Evolutionary conservation across 192 early-diverging fungal species (phyloP), one percentile per base, ranked within the genome.

Genomic region (Phlyctochytrium bullatum): DNA sequence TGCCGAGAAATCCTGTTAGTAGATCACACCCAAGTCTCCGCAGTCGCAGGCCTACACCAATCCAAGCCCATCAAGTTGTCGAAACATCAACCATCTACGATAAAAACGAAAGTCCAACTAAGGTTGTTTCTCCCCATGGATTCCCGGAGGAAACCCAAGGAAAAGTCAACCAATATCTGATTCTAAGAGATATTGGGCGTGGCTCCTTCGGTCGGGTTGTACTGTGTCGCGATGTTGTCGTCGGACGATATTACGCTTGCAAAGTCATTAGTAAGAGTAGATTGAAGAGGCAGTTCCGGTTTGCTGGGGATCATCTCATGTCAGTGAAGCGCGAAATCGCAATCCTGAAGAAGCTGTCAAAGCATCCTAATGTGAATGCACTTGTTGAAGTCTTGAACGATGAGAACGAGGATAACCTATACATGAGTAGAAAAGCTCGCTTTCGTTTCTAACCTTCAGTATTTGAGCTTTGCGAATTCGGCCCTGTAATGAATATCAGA

Each of bases 321-420:
- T 54, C 36, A 14, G 71, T 88, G 52, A 76, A 79, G 59, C 24
- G 66, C n/a, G 86, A 88, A 71, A 69, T 88, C 1, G 83, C 83
- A 1, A 82, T 88, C 2, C 54, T 88, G 34, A 88, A 88, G 62
- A 86, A 88, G 69, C 51, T 88, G 12, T 78, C 76, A 0, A 75
- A 80, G 34, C 86, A 88, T 66, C 82, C 81, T 2, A 87, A 87
- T 36, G 84, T 88, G 68, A 80, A 78, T 63, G 67, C 52, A n/a
- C 66, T 88, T 54, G 74, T 81, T 3, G 86, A 88, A 64, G 86
- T 88, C 30, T 25, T 88, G 34, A 80, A 88, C 52, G 86, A 88
- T 54, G 75, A 71, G 20, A 71, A 68, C 17, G 84, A 88, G 32
- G 86, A 88, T 58, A 86, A 84, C 58, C 64, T 88, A 20, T 88